Percentiles rank a stretch among this genome's conserved stretches.
Conservation (phyloP, 345 rosid genomes). For the Brassica incana region DNA sequence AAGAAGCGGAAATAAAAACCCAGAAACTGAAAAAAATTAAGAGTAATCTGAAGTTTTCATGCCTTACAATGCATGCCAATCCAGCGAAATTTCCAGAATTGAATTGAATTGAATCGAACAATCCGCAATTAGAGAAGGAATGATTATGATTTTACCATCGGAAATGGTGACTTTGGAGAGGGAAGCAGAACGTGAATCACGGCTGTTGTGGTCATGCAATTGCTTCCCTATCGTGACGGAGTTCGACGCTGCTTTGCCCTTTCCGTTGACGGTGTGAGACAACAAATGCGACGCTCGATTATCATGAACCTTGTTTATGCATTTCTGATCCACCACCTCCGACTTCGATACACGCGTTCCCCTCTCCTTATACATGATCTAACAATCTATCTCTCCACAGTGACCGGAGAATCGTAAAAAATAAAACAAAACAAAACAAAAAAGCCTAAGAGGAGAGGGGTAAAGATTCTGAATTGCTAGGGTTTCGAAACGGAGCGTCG, state of each 20-base stretch:
- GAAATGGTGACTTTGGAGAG: constrained; percentile 61
- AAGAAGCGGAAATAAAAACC: too few relatives aligned
- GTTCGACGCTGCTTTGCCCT: constrained; percentile 46
- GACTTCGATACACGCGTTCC: constrained; percentile 62
- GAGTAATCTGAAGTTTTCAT: too few relatives aligned
- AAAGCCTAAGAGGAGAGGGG: not conserved
- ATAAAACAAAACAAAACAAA: not conserved
- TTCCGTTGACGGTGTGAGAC: constrained; percentile 62
- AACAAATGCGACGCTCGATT: constrained; percentile 71
- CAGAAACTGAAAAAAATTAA: too few relatives aligned
- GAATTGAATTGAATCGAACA: not conserved
- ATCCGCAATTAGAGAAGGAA: not conserved
- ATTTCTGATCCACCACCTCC: constrained; percentile 78
- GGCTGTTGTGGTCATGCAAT: constrained; percentile 42
- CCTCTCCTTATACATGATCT: constrained; percentile 47
- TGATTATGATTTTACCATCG: constrained; percentile 47
- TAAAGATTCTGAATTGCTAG: not conserved
- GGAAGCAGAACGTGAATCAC: constrained; percentile 56
- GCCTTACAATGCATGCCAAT: too few relatives aligned
- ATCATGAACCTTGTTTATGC: constrained; percentile 72
- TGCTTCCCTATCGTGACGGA: constrained; percentile 60
- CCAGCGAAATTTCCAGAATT: too few relatives aligned
- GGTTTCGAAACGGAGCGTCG: constrained; percentile 23
- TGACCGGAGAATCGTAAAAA: constrained; percentile 18
- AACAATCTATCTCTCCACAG: not conserved